Evolutionary conservation across 140 eudicot species (phyloP).

Genomic region (Senecio squalidus): DNA sequence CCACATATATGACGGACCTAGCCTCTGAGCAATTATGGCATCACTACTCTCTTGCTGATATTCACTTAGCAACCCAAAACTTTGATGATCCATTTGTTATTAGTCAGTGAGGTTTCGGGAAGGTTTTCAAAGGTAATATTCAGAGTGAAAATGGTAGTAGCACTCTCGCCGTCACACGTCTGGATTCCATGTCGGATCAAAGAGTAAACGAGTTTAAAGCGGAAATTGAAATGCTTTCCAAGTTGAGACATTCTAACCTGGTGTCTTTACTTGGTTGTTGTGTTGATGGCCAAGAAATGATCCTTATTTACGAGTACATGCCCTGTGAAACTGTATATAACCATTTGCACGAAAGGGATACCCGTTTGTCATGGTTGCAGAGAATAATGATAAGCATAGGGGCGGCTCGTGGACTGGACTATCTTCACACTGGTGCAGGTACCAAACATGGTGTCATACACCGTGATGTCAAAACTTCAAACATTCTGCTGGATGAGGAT

Average conservation of each 20-base stretch:
- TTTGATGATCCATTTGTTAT: not conserved
- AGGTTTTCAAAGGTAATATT: conserved; percentile 1
- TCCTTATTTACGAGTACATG: not conserved
- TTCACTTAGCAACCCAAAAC: conserved; percentile 9
- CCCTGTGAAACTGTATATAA: not conserved
- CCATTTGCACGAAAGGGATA: not conserved
- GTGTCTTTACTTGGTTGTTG: not conserved
- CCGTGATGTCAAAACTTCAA: conserved; percentile 21
- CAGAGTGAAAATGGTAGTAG: not conserved
- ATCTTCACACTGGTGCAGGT: not conserved
- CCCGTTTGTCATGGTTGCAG: not conserved
- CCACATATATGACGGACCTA: conserved; percentile 2
- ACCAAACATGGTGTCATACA: conserved; percentile 14
- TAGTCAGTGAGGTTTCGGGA: conserved; percentile 7
- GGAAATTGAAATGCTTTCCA: not conserved
- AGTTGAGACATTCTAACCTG: not conserved
- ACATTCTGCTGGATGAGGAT: conserved; percentile 24
- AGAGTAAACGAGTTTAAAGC: not conserved
- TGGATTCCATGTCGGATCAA: conserved; percentile 7
- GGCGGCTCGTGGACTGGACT: not conserved
- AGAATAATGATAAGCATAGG: not conserved
- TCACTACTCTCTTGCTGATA: conserved; percentile 3
- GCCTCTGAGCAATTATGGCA: conserved; percentile 2
- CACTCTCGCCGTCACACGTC: conserved; percentile 17
- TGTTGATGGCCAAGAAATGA: not conserved